Base-by-base conservation (phyloP, 148 eudicot species). In the Amaranthus palmeri region DNA sequence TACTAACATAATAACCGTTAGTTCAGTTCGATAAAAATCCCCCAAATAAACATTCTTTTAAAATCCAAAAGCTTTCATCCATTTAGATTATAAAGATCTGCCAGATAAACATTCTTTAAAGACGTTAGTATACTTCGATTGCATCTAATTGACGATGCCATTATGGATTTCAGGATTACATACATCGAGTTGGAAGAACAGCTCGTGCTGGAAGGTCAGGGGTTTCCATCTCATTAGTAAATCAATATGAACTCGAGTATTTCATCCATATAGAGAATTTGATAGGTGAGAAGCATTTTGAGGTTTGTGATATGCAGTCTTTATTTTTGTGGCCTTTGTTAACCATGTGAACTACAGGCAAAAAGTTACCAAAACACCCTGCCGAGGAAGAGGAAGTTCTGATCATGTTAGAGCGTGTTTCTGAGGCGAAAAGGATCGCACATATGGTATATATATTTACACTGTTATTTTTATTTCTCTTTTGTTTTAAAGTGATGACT, bases 201-300 rank as follows among this genome's bases (percentile, higher is more conserved):
- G 98, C 98, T 74, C 91, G 97, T 72, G 98, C 98, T 58, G 98
- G 97, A 67, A 90, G 97, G 60, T 80, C 96, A 44, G 97, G 98
- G 25, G 84, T 95, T 74, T 96, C 90, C 44, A 79, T 95, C 72
- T 95, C 96, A 25, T 73, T 91, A 58, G 89, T 95, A 51, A 91
- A 84, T 75, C 98, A 95, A 76, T 88, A 95, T 14, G 96, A 91
- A 81, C 50, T 89, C 56, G 93, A 83, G 77, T 86, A 87, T 88
- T 93, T 83, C 79, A 43, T 79, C 46, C 96, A 86, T 81, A 93
- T 93, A 75, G 98, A 93, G 86, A 86, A 86, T 57, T 88, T 91
- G 60, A 84, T 93, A 61, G 93, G 98, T 93, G 73, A 62, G 75
- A 44, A 58, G 54, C 43, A 52, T 52, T 18, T 67, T 45, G 11